These are phyloP conservation scores for Sugiyamaella smithiae DNA, from an alignment of 805 yeast genomes.

Conservation along the genomic window DNA sequence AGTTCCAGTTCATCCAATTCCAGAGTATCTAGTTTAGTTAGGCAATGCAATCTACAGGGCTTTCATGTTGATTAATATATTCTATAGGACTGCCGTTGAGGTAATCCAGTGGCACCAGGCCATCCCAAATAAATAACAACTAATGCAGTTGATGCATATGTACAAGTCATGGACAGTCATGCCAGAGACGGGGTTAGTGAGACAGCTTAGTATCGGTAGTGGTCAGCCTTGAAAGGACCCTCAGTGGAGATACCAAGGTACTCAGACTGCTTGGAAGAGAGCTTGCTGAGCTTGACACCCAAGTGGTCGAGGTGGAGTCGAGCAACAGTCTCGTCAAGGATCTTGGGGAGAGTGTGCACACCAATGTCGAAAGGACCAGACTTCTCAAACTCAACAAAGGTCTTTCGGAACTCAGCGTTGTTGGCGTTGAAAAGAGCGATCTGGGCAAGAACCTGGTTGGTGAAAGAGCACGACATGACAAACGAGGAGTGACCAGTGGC, in stretches of 20 bases:
- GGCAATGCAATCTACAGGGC: too few relatives aligned
- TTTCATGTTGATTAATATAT: background rate
- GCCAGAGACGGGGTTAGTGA: background rate
- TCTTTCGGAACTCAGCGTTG: slow-evolving; percentile 72
- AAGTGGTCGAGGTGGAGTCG: slow-evolving; percentile 92
- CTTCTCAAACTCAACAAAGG: slow-evolving; percentile 86
- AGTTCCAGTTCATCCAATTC: too few relatives aligned
- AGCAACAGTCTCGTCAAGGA: slow-evolving; percentile 98
- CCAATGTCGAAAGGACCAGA: slow-evolving; percentile 88
- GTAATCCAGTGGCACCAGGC: slow-evolving; percentile 8
- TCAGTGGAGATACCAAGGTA: slow-evolving; percentile 87
- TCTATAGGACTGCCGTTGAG: slow-evolving; percentile 16
- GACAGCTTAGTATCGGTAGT: slow-evolving; percentile 88
- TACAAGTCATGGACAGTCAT: slow-evolving; percentile 11
- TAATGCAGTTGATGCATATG: slow-evolving; percentile 33
- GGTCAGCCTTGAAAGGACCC: slow-evolving; percentile 98
- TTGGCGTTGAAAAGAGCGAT: slow-evolving; percentile 92
- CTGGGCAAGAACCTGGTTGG: slow-evolving; percentile 99
- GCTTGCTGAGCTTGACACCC: slow-evolving; percentile 80
- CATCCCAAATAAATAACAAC: slow-evolving; percentile 11
- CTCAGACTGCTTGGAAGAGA: slow-evolving; percentile 80
- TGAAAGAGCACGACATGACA: slow-evolving; percentile 99
- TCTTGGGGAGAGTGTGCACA: slow-evolving; percentile 96
- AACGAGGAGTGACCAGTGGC: slow-evolving; percentile 99
- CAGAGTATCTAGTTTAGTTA: too few relatives aligned